A percentile compares a stretch with the other conserved stretches of the same genome.
These are phyloP conservation scores for Camellia japonica DNA, from an alignment of 148 eudicot genomes.

Conservation along the genomic window DNA sequence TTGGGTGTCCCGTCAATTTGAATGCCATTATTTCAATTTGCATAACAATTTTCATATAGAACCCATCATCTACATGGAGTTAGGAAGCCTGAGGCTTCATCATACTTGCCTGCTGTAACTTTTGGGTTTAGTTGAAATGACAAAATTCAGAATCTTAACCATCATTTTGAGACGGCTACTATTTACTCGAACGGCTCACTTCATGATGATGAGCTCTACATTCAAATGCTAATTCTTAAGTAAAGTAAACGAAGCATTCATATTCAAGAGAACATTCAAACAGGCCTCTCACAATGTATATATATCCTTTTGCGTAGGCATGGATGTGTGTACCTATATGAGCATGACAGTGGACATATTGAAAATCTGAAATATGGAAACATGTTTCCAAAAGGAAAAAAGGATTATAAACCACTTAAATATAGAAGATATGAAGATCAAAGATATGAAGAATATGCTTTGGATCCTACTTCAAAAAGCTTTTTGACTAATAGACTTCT, in stretches of 20 bases:
- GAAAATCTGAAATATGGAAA: neutral
- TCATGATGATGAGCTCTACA: neutral
- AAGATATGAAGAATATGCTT: neutral
- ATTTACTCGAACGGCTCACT: neutral
- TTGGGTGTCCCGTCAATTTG: neutral
- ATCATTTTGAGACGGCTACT: neutral
- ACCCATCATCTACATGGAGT: neutral
- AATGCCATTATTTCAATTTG: neutral
- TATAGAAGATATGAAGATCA: neutral
- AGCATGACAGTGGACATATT: neutral
- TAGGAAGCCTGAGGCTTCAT: neutral
- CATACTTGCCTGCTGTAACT: neutral
- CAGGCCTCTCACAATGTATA: neutral
- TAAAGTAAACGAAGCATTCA: neutral
- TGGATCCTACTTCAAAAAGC: neutral
- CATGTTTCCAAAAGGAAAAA: slow-evolving; percentile 2
- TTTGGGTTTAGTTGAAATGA: neutral
- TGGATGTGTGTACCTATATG: neutral
- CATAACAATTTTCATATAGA: neutral
- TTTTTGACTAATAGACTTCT: neutral
- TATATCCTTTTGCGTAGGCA: neutral
- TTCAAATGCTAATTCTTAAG: neutral
- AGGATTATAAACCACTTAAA: neutral
- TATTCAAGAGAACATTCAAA: neutral
- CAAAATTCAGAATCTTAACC: neutral